These are phyloP conservation scores for Hordeum marinum DNA, from an alignment of 176 grass and related monocot genomes.

Conservation along the genomic window DNA sequence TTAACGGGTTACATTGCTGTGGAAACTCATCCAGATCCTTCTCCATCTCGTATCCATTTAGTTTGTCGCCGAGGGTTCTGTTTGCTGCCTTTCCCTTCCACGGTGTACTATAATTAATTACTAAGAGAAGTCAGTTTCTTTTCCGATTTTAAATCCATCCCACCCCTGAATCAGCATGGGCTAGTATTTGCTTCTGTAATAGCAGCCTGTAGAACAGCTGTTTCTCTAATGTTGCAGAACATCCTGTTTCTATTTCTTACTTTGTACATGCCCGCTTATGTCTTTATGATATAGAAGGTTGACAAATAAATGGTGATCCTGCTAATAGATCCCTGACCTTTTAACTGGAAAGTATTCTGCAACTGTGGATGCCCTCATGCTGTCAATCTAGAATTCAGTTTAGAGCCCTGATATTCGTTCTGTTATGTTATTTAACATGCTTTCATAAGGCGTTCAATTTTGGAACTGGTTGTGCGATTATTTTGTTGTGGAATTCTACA, in stretches of 20 bases:
- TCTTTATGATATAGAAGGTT: not conserved
- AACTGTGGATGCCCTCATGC: not conserved
- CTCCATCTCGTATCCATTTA: too few species aligned
- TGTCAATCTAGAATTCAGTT: not conserved
- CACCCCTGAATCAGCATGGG: too few species aligned
- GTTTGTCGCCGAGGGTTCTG: not conserved
- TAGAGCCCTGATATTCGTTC: not conserved
- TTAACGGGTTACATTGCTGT: not conserved
- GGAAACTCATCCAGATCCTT: not conserved
- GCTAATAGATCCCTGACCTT: not conserved
- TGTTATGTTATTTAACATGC: not conserved
- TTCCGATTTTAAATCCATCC: too few species aligned
- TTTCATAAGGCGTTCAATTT: not conserved
- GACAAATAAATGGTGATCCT: not conserved
- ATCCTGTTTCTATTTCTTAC: not conserved
- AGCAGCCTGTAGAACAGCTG: not conserved
- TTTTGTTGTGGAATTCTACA: not conserved
- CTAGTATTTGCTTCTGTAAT: not conserved
- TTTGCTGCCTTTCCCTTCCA: not conserved
- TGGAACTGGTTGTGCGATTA: not conserved
- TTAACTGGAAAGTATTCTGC: not conserved
- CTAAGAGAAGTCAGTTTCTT: too few species aligned
- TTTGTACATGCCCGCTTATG: not conserved
- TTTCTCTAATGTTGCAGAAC: not conserved
- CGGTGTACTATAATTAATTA: not conserved